These are phyloP conservation scores for Inosperma sp. DNA, from an alignment of 768 basidiomycete genomes.

Conservation along the genomic window DNA sequence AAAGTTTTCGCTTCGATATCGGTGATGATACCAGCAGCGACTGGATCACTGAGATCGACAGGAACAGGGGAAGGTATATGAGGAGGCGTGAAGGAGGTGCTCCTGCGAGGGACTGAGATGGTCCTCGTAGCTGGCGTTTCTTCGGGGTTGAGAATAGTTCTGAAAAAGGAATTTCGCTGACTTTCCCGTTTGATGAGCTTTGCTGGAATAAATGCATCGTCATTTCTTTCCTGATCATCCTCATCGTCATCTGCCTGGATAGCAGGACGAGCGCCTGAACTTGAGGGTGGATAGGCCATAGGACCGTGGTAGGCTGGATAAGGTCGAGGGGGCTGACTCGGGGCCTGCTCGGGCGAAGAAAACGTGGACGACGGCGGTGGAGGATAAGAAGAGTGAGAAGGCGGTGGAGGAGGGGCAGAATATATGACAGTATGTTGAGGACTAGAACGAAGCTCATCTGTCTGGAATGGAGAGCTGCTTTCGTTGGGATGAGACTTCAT, in stretches of 20 bases:
- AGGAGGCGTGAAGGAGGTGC: constrained; percentile 38
- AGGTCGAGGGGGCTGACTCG: constrained; percentile 35
- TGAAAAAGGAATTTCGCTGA: constrained; percentile 72
- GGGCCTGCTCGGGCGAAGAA: constrained; percentile 5
- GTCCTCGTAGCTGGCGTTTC: constrained; percentile 44
- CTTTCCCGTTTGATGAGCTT: constrained; percentile 71
- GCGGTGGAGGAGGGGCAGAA: constrained; percentile 23
- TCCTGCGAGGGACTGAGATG: constrained; percentile 32
- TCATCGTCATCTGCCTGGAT: constrained; percentile 56
- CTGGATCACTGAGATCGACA: constrained; percentile 55
- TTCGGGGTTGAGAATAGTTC: constrained; percentile 76
- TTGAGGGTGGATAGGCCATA: constrained; percentile 6
- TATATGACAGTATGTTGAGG: constrained; percentile 25
- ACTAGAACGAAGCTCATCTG: constrained; percentile 29
- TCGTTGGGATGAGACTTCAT: constrained; percentile 55
- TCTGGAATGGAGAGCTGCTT: constrained; percentile 33
- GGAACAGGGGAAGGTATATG: constrained; percentile 37
- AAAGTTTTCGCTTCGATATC: constrained; percentile 67
- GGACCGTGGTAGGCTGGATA: constrained; percentile 23
- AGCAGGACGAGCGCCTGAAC: constrained; percentile 32
- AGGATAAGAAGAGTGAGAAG: constrained; percentile 30
- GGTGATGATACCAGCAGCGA: constrained; percentile 63
- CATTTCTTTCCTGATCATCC: constrained; percentile 61
- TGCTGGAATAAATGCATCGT: constrained; percentile 66
- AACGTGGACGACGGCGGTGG: constrained; percentile 27